Conservation (phyloP, 139 green algal species). For the Volvox reticuliferus region DNA sequence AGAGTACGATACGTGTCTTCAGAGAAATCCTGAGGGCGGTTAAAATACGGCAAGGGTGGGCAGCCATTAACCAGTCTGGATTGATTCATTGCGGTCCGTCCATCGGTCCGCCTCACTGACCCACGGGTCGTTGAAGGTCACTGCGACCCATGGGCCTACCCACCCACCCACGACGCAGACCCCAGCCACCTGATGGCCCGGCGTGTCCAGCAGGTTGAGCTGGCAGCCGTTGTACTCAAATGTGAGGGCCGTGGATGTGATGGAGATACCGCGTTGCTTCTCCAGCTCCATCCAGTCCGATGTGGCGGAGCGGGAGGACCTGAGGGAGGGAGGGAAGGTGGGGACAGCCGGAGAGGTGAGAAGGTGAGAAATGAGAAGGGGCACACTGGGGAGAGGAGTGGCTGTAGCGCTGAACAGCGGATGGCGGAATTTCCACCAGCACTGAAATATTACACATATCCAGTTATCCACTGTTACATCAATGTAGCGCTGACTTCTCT, state of each 20-base stretch:
- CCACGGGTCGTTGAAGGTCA: neutral
- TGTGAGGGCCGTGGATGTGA: constrained; percentile 82
- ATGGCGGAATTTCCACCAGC: no score
- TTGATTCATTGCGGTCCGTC: neutral
- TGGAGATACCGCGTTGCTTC: constrained; percentile 83
- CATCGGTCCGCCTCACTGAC: neutral
- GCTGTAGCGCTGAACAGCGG: no score
- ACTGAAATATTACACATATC: no score
- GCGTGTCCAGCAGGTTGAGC: constrained; percentile 86
- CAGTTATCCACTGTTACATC: no score
- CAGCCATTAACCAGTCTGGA: neutral
- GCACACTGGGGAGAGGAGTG: no score
- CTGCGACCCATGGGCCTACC: neutral
- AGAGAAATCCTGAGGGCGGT: constrained; percentile 62
- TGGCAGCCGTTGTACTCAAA: constrained; percentile 71
- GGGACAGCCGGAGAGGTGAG: neutral
- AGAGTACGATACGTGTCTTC: constrained; percentile 83
- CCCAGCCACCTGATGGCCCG: constrained; percentile 67
- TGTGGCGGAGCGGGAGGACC: constrained; percentile 62
- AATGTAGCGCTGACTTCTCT: no score
- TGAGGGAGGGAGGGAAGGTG: neutral
- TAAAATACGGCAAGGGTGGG: neutral
- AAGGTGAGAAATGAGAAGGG: no score
- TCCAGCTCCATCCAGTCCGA: constrained; percentile 87
- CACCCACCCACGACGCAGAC: neutral